These are phyloP conservation scores for Plasmopara halstedii DNA, from an alignment of 352 stramenopile species.

Conservation along the genomic window DNA sequence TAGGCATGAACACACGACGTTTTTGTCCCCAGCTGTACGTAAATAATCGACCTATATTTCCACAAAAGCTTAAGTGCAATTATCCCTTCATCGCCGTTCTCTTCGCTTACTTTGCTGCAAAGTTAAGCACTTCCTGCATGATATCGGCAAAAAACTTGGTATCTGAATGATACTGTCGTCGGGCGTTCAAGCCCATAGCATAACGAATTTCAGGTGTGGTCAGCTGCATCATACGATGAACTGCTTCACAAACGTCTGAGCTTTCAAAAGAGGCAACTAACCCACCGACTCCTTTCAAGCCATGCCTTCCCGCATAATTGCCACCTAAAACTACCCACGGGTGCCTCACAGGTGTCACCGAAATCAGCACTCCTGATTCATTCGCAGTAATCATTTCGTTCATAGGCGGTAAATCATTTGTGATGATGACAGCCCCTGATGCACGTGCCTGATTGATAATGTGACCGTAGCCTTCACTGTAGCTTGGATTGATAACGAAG, in stretches of 20 bases:
- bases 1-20: no score
- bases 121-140: slow-evolving; percentile 29
- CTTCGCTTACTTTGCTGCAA: slow-evolving; percentile 18
- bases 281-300: slow-evolving; percentile 12
- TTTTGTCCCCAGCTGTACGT: no score
- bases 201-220: slow-evolving; percentile 25
- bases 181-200: slow-evolving; percentile 22
- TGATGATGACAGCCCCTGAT: slow-evolving; percentile 38
- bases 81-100: no score
- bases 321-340: slow-evolving; percentile 25
- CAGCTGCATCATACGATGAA: slow-evolving; percentile 15
- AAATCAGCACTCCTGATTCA: slow-evolving; percentile 17
- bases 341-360: slow-evolving; percentile 8
- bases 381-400: slow-evolving; percentile 41
- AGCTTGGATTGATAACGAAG: slow-evolving; percentile 54
- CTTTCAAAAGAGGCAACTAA: slow-evolving; percentile 20
- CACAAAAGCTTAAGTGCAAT: no score
- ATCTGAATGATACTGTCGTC: slow-evolving; percentile 40
- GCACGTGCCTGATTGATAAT: slow-evolving; percentile 62
- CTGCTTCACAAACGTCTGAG: slow-evolving; percentile 17
- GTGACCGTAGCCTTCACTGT: slow-evolving; percentile 63
- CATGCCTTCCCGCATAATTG: slow-evolving; percentile 18
- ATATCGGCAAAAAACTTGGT: slow-evolving; percentile 35
- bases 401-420: slow-evolving; percentile 51
- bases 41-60: no score